These are phyloP conservation scores for Arxiozyma heterogenica DNA, from an alignment of 1,139 yeast genomes.

Conservation along the genomic window DNA sequence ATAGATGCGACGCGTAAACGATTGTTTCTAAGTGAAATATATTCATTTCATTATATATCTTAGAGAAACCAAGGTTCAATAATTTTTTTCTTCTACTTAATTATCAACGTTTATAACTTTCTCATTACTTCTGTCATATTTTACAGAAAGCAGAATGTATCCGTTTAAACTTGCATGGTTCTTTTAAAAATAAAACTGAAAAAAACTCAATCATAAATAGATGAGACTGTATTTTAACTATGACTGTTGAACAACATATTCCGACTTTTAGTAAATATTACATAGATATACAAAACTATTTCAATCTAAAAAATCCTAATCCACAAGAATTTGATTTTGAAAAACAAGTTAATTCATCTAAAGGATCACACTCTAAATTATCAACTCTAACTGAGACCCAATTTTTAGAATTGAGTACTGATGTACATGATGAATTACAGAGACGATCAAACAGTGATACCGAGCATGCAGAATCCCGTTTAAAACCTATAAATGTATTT, in stretches of 20 bases:
- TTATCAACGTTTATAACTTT: neutral
- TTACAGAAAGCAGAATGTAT: too few relatives aligned
- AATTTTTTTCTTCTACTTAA: too few relatives aligned
- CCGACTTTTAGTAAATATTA: neutral
- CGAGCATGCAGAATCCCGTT: neutral
- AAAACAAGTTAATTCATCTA: neutral
- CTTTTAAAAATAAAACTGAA: neutral
- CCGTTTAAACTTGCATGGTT: too few relatives aligned
- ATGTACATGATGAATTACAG: conserved; percentile 15
- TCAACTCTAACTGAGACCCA: conserved; percentile 11
- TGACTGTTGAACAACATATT: neutral
- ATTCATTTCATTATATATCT: neutral
- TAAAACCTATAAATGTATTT: conserved; percentile 7
- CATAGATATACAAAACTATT: conserved; percentile 2
- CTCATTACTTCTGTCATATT: neutral
- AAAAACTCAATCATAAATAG: neutral
- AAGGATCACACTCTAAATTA: conserved; percentile 13
- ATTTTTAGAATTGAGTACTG: conserved; percentile 14
- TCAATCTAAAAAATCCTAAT: neutral
- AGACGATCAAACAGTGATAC: conserved; percentile 9
- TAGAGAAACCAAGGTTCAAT: neutral
- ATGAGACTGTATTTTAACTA: neutral
- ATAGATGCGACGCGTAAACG: neutral
- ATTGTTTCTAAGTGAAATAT: too few relatives aligned
- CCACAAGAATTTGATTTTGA: conserved; percentile 2